These are phyloP conservation scores for Agaricus blazei DNA, from an alignment of 768 basidiomycete species.

Conservation along the genomic window DNA sequence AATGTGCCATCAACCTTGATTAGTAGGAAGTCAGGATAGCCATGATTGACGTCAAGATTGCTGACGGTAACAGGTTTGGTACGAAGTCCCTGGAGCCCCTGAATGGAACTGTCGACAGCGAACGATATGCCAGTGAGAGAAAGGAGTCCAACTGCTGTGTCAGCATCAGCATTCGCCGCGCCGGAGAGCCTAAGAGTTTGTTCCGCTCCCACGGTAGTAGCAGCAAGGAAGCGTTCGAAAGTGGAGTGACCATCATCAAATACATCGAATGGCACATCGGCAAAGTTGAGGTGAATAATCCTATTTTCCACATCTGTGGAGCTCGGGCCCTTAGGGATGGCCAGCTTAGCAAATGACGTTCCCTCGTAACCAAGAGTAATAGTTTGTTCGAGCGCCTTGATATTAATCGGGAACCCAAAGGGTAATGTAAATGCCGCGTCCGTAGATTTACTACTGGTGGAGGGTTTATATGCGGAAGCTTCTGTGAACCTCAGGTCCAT, in stretches of 20 bases:
- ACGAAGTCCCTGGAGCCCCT: conserved; percentile 60
- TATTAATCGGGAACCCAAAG: conserved; percentile 66
- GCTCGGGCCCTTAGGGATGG: conserved; percentile 50
- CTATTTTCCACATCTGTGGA: conserved; percentile 59
- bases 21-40: conserved; percentile 60
- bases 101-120: conserved; percentile 51
- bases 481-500: conserved; percentile 55
- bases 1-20: conserved; percentile 58
- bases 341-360: conserved; percentile 52
- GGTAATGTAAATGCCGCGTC: conserved; percentile 63
- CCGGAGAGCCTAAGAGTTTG: conserved; percentile 51
- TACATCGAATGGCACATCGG: conserved; percentile 54
- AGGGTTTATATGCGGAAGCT: conserved; percentile 51
- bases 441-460: conserved; percentile 53
- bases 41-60: conserved; percentile 62
- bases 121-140: conserved; percentile 54
- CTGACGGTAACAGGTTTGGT: conserved; percentile 51
- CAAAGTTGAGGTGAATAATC: conserved; percentile 57
- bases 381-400: conserved; percentile 55
- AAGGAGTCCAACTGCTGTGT: conserved; percentile 63
- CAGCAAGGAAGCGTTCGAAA: conserved; percentile 61
- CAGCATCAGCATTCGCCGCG: conserved; percentile 48
- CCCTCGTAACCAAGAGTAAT: conserved; percentile 49
- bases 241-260: conserved; percentile 38
- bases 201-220: conserved; percentile 44